Evolutionary conservation across 208 protist genomes (phyloP).

Genomic region (Trypanosoma cruzi): DNA sequence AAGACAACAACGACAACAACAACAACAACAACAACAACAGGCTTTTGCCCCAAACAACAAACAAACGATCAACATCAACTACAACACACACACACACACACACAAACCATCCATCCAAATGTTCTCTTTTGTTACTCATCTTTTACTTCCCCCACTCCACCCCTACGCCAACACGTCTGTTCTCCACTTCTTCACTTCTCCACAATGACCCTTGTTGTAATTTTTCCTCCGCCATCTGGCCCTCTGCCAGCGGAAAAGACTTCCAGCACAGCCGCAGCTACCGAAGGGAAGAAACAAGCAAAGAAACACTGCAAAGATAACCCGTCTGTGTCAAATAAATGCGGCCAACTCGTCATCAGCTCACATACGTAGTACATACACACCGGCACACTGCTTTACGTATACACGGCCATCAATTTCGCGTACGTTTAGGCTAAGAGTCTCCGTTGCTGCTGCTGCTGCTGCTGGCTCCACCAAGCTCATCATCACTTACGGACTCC

Average conservation of each 20-base stretch:
- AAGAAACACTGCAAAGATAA: too few species aligned
- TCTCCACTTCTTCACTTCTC: background rate
- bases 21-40: background rate
- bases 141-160: background rate
- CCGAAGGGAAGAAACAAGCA: too few species aligned
- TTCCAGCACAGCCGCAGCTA: too few species aligned
- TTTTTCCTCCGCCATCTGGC: background rate
- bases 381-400: too few species aligned
- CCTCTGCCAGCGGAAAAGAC: too few species aligned
- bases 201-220: background rate
- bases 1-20: too few species aligned
- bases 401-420: background rate
- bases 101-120: background rate
- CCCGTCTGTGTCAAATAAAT: too few species aligned
- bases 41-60: too few species aligned
- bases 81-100: background rate
- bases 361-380: too few species aligned
- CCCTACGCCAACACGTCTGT: background rate
- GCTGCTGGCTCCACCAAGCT: background rate
- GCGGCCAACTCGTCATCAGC: too few species aligned
- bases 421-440: background rate
- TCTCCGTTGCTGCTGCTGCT: background rate
- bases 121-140: background rate
- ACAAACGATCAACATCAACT: too few species aligned
- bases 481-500: constrained; percentile 1